Percentiles rank a stretch among this genome's conserved stretches.
phyloP scores from a whole-genome alignment of 768 basidiomycete species.

The Austroboletus eburneus region DNA sequence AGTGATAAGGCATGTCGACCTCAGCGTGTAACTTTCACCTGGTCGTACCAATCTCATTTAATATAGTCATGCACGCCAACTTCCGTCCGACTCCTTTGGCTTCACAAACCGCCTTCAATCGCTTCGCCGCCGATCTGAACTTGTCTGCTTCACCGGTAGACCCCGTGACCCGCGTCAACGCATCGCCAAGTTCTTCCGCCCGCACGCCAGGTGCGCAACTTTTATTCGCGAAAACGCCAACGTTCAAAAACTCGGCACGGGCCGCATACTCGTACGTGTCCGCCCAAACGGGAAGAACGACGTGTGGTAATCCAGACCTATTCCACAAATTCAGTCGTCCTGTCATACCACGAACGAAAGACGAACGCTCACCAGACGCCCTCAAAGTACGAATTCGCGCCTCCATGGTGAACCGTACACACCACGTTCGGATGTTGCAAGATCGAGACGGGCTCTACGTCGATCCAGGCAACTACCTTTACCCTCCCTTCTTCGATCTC shows the following conservation, averaged over 20 bases:
- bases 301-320: background rate
- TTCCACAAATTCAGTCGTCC: background rate
- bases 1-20: too few relatives aligned
- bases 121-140: background rate
- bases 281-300: background rate
- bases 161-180: background rate
- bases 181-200: background rate
- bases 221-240: background rate
- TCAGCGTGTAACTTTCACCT: too few relatives aligned
- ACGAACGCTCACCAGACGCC: background rate
- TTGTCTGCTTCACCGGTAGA: background rate
- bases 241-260: background rate
- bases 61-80: background rate
- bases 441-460: background rate
- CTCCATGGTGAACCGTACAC: constrained; percentile 3
- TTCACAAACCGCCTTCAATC: background rate
- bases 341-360: background rate
- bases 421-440: background rate
- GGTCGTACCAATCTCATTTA: too few relatives aligned
- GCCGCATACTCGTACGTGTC: background rate
- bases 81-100: constrained; percentile 3
- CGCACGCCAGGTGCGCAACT: background rate
- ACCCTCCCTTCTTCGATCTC: background rate
- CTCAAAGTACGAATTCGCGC: constrained; percentile 1
- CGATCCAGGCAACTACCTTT: background rate